These are phyloP conservation scores for Eimeria maxima DNA, from an alignment of 169 alveolate species.

Conservation along the genomic window DNA sequence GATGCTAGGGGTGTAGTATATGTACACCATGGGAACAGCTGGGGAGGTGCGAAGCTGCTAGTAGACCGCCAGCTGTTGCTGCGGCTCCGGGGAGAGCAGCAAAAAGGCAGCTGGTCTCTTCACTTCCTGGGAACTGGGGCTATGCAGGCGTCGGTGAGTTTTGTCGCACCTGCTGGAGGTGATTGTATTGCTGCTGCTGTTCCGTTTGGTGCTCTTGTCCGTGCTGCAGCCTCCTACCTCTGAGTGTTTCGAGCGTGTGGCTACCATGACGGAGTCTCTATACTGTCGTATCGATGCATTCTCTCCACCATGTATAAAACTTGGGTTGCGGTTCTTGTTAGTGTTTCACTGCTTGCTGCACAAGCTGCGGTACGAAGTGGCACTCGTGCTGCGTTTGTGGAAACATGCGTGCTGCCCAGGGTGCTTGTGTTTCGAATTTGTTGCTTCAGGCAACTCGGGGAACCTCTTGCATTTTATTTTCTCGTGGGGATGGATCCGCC, in stretches of 20 bases:
- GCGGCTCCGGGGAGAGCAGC: conserved; percentile 73
- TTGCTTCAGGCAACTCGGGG: conserved; percentile 80
- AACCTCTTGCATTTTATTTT: conserved; percentile 74
- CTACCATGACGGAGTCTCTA: background rate
- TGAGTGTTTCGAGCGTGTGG: background rate
- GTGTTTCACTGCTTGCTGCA: background rate
- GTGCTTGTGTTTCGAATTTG: background rate
- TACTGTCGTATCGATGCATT: background rate
- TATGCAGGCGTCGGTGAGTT: conserved; percentile 81
- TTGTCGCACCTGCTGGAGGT: background rate
- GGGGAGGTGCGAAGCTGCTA: conserved; percentile 62
- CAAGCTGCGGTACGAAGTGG: background rate
- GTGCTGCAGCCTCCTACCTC: background rate
- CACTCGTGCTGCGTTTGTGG: background rate
- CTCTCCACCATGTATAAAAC: background rate
- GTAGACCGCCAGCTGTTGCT: conserved; percentile 78
- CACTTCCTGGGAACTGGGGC: conserved; percentile 82
- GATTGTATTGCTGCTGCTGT: background rate
- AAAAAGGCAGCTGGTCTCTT: conserved; percentile 80
- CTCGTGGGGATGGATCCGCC: conserved; percentile 80
- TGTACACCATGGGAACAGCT: conserved; percentile 61
- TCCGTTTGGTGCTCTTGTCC: background rate
- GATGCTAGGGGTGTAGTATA: conserved; percentile 69
- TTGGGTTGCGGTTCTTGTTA: background rate
- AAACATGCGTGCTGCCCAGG: background rate